phyloP scores from a whole-genome alignment of 352 stramenopile species.

The Phytopythium cucurbitacearum region DNA sequence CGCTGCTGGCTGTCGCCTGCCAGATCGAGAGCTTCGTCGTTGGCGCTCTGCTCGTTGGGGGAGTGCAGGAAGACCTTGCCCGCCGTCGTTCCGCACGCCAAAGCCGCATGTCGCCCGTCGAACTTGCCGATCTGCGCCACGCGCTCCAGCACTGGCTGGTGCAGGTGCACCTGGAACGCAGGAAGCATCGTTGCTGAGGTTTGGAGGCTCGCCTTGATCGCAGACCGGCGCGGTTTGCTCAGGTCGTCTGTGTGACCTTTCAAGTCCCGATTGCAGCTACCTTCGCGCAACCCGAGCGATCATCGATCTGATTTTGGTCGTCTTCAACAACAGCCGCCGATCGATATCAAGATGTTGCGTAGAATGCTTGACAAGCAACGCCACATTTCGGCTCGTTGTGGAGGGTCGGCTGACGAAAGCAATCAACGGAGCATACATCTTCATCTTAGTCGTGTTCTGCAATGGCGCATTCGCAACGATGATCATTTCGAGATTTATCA shows the following conservation, averaged over 20 bases:
- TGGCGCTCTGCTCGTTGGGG: conserved; percentile 64
- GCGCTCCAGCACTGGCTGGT: conserved; percentile 73
- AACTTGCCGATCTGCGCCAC: conserved; percentile 77
- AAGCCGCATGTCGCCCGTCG: conserved; percentile 68
- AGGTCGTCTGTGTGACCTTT: neutral
- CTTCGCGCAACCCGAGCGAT: neutral
- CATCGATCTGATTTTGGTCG: neutral
- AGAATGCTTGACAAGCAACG: too few relatives aligned
- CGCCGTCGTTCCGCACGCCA: conserved; percentile 82
- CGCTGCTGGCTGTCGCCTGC: conserved; percentile 28
- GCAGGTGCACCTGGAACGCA: conserved; percentile 78
- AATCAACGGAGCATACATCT: too few relatives aligned
- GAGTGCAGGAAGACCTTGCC: conserved; percentile 92
- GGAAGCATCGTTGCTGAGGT: conserved; percentile 42
- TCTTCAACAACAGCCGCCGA: too few relatives aligned
- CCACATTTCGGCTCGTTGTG: too few relatives aligned
- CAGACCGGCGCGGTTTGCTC: neutral
- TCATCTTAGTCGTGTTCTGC: too few relatives aligned
- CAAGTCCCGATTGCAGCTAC: neutral
- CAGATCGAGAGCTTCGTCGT: conserved; percentile 17
- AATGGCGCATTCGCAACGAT: too few relatives aligned
- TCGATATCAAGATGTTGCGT: too few relatives aligned
- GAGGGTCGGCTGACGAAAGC: too few relatives aligned
- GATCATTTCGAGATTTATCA: too few relatives aligned
- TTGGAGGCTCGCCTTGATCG: neutral